These are phyloP conservation scores for Jackrogersella minutella DNA, from an alignment of 495 filamentous ascomycete genomes.

Conservation along the genomic window DNA sequence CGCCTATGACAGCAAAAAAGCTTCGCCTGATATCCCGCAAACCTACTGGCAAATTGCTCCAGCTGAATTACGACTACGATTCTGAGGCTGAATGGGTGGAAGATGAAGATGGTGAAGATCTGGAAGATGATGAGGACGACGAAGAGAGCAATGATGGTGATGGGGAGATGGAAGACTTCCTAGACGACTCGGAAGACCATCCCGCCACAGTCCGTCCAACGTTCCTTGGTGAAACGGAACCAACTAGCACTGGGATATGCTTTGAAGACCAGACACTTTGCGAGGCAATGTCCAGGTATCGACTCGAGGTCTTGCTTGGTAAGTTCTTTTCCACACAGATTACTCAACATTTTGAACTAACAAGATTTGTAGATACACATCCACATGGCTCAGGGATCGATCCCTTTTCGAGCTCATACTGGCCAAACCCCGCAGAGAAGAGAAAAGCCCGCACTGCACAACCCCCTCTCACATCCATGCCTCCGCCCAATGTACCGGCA, in stretches of 20 bases:
- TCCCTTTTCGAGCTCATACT: constrained; percentile 85
- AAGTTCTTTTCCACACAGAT: constrained; percentile 37
- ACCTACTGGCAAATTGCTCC: constrained; percentile 71
- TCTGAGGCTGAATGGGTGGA: constrained; percentile 97
- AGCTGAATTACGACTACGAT: constrained; percentile 92
- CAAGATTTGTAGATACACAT: constrained; percentile 41
- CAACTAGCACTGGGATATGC: constrained; percentile 76
- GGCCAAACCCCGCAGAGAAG: constrained; percentile 57
- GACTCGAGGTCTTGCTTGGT: constrained; percentile 78
- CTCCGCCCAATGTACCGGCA: constrained; percentile 25
- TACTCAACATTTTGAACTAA: constrained; percentile 13
- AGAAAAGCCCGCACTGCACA: neutral
- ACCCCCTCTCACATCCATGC: constrained; percentile 21
- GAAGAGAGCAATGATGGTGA: constrained; percentile 69
- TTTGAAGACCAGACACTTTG: constrained; percentile 70
- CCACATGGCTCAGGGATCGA: constrained; percentile 69
- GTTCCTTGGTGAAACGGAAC: constrained; percentile 72
- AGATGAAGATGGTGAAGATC: constrained; percentile 74
- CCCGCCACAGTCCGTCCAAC: constrained; percentile 48
- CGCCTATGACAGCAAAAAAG: constrained; percentile 45
- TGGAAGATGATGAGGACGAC: constrained; percentile 82
- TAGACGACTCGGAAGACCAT: constrained; percentile 71
- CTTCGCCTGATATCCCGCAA: constrained; percentile 71
- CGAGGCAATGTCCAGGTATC: constrained; percentile 60
- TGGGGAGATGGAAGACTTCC: constrained; percentile 77